Conservation (phyloP, 2,329 filamentous ascomycete species). For the Arachnopeziza araneosa region DNA sequence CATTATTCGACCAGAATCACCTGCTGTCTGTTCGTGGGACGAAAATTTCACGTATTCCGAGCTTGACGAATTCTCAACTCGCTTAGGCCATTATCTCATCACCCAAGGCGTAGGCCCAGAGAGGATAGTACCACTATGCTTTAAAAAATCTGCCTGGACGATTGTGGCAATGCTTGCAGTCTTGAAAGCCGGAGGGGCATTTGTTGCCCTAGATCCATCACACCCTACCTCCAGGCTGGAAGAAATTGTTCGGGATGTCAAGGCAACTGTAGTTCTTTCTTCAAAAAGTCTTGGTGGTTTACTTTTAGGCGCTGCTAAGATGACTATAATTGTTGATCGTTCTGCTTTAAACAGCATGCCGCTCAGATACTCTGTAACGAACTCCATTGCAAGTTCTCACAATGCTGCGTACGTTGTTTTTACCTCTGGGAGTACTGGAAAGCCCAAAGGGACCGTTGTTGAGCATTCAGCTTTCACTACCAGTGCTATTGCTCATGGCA, state of each 20-base stretch:
- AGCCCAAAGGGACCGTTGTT: too few relatives aligned
- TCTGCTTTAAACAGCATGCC: neutral
- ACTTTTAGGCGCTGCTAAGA: too few relatives aligned
- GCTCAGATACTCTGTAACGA: neutral
- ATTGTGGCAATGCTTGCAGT: constrained; percentile 26
- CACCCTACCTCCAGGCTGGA: constrained; percentile 3
- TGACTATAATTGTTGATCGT: neutral
- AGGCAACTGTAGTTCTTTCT: neutral
- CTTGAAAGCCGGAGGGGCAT: constrained; percentile 25
- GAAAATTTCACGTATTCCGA: constrained; percentile 20
- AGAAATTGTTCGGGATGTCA: neutral
- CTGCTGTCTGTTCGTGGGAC: constrained; percentile 19
- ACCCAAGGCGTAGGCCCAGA: constrained; percentile 10
- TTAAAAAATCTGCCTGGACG: constrained; percentile 25
- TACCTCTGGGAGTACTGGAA: too few relatives aligned
- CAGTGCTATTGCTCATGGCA: too few relatives aligned
- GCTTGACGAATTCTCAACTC: constrained; percentile 18
- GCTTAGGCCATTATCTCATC: constrained; percentile 14
- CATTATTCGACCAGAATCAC: neutral
- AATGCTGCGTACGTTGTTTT: too few relatives aligned
- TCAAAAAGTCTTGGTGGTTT: neutral
- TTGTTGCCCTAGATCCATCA: constrained; percentile 23
- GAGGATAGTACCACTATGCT: constrained; percentile 15
- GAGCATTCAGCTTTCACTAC: too few relatives aligned
- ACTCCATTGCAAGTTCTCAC: neutral